Evolutionary conservation across 208 protist genomes (phyloP).

Genomic region (Wallacemonas sp.): DNA sequence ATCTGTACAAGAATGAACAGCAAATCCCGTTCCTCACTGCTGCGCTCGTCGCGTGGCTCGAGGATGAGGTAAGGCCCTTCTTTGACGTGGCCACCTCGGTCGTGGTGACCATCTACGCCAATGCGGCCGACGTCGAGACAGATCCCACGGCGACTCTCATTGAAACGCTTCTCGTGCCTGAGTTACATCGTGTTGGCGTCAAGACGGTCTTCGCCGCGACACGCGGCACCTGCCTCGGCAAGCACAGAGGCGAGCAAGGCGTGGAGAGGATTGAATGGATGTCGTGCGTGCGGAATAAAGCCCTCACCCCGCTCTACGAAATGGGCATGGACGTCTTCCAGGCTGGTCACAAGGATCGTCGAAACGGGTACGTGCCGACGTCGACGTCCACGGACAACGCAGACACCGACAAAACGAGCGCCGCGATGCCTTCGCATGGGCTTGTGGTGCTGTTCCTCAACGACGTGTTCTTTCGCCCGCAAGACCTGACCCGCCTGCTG

Average conservation of each 20-base stretch:
- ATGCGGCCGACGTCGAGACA: background rate
- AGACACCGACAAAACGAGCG: no score
- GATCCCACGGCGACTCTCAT: conserved; percentile 1
- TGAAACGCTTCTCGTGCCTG: conserved; percentile 13
- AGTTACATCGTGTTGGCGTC: conserved; percentile 30
- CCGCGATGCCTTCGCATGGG: no score
- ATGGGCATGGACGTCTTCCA: conserved; percentile 52
- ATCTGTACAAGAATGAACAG: conserved; percentile 73
- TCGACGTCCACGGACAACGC: background rate
- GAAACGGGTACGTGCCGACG: background rate
- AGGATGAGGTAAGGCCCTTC: conserved; percentile 63
- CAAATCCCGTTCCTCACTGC: conserved; percentile 63
- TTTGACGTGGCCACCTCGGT: conserved; percentile 36
- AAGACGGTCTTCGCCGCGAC: conserved; percentile 47
- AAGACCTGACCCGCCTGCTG: conserved; percentile 60
- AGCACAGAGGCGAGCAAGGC: conserved; percentile 19
- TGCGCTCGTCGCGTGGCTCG: conserved; percentile 59
- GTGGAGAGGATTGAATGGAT: conserved; percentile 80
- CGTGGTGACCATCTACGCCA: conserved; percentile 76
- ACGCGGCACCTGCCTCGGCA: conserved; percentile 38
- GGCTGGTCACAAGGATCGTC: no score
- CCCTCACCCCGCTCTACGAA: conserved; percentile 60
- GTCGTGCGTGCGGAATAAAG: conserved; percentile 80
- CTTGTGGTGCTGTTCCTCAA: conserved; percentile 82
- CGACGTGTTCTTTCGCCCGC: conserved; percentile 70